A percentile compares a stretch with the other conserved stretches of the same genome.
Conservation (phyloP, 441 rosid species). For the Manihot esculenta region DNA sequence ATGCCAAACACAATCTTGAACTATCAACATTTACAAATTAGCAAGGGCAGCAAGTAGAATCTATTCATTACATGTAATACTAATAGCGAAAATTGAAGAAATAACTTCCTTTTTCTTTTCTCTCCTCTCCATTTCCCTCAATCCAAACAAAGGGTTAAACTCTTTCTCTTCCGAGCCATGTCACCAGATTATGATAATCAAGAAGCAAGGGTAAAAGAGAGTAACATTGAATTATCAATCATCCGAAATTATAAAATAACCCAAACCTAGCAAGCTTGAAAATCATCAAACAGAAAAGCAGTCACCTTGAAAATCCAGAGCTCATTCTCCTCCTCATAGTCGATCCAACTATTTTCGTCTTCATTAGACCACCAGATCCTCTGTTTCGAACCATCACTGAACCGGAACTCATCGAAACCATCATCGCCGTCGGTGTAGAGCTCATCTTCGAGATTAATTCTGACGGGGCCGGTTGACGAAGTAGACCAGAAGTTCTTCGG, state of each 20-base stretch:
- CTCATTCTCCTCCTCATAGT: constrained; percentile 27
- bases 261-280: constrained; percentile 42
- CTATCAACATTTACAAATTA: neutral
- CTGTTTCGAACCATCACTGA: constrained; percentile 34
- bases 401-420: constrained; percentile 28
- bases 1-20: neutral
- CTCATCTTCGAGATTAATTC: constrained; percentile 43
- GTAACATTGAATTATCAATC: too few relatives aligned
- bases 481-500: neutral
- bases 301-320: constrained; percentile 45
- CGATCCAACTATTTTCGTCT: neutral
- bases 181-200: too few relatives aligned
- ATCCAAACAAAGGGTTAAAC: too few relatives aligned
- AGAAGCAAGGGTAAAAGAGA: too few relatives aligned
- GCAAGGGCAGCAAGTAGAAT: too few relatives aligned
- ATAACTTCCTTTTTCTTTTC: constrained; percentile 32
- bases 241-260: too few relatives aligned
- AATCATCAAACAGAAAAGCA: constrained; percentile 38
- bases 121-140: constrained; percentile 28
- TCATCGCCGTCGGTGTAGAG: constrained; percentile 32
- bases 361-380: constrained; percentile 59
- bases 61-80: too few relatives aligned
- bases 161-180: too few relatives aligned
- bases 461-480: constrained; percentile 23
- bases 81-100: constrained; percentile 46